phyloP scores from a whole-genome alignment of 768 basidiomycete genomes.

The Pholiota microspora region DNA sequence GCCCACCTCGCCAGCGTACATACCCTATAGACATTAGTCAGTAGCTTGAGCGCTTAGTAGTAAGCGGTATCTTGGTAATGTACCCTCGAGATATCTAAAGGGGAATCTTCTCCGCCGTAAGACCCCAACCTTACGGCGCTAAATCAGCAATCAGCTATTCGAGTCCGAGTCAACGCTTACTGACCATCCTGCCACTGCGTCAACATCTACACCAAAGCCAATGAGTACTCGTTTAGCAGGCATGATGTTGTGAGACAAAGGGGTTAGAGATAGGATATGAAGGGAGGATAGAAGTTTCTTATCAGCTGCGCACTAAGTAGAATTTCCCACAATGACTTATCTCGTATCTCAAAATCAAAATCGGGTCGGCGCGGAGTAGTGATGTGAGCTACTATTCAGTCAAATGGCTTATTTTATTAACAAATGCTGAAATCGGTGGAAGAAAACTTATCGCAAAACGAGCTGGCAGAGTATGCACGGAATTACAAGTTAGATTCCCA shows the following conservation, averaged over 20 bases:
- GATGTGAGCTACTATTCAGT: no score
- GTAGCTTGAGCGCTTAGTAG: background rate
- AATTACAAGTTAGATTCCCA: no score
- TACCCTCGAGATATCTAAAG: constrained; percentile 65
- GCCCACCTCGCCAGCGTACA: constrained; percentile 78
- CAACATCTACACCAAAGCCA: constrained; percentile 71
- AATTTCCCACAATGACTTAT: background rate
- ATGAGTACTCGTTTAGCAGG: constrained; percentile 52
- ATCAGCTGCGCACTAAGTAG: background rate
- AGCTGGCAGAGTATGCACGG: no score
- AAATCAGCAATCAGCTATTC: background rate
- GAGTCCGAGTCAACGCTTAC: background rate
- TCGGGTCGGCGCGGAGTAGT: no score
- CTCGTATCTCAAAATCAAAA: background rate
- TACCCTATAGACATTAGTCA: constrained; percentile 35
- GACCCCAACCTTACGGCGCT: constrained; percentile 55
- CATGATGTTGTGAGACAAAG: constrained; percentile 31
- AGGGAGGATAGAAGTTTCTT: background rate
- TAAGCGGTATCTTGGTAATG: background rate
- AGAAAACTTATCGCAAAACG: no score
- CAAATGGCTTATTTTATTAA: no score
- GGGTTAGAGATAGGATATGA: background rate
- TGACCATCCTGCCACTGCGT: constrained; percentile 75
- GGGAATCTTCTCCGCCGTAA: constrained; percentile 74
- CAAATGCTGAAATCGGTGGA: no score